Percentiles rank a stretch among this genome's conserved stretches.
Conservation (phyloP, 2,329 filamentous ascomycete species). For the Alternaria metachromatica region DNA sequence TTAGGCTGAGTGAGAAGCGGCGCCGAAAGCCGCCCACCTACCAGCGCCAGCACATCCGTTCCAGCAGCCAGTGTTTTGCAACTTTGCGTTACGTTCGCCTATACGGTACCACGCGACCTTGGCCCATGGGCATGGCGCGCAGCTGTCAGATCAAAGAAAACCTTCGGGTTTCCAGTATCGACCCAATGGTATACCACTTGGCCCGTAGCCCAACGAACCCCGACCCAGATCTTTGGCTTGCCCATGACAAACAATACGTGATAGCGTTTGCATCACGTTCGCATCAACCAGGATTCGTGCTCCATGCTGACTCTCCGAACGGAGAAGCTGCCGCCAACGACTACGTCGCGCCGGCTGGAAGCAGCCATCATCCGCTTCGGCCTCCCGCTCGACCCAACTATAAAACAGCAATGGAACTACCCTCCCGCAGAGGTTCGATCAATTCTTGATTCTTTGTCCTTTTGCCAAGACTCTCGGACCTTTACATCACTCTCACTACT, state of each 20-base stretch:
- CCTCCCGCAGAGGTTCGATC: background rate
- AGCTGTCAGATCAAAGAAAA: background rate
- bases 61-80: background rate
- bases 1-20: background rate
- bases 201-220: background rate
- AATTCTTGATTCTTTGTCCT: background rate
- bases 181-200: background rate
- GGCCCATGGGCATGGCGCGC: background rate
- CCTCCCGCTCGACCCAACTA: background rate
- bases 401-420: background rate
- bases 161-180: background rate
- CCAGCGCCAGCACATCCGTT: background rate
- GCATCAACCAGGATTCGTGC: background rate
- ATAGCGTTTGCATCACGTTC: background rate
- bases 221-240: background rate
- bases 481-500: slow-evolving; percentile 1
- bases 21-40: background rate
- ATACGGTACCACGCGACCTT: background rate
- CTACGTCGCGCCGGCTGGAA: background rate
- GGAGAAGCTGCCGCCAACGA: background rate
- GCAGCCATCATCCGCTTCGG: background rate
- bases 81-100: background rate
- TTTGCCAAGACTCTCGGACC: background rate
- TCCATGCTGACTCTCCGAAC: background rate
- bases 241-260: slow-evolving; percentile 3